Evolutionary conservation across 257 asterid genomes (phyloP).

Genomic region (Vinca minor): DNA sequence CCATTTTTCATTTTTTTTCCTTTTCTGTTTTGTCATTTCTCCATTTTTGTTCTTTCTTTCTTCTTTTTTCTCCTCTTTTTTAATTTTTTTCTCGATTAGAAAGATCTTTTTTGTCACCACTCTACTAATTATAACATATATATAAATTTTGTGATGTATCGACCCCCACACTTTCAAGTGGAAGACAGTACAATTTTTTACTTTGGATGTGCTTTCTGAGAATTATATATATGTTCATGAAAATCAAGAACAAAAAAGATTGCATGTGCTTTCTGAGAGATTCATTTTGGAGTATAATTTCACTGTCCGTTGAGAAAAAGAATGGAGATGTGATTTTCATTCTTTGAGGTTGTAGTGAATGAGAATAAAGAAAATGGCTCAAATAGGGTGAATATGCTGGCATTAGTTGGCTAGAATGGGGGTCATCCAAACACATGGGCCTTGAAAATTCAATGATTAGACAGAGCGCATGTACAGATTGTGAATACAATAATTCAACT

Average conservation of each 20-base stretch:
- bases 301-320: background rate
- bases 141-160: background rate
- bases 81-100: no score
- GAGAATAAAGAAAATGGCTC: no score
- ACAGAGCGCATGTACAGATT: no score
- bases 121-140: no score
- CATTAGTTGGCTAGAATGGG: constrained; percentile 2
- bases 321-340: no score
- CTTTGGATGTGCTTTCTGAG: background rate
- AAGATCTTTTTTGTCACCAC: background rate
- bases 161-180: background rate
- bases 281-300: no score
- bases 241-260: no score
- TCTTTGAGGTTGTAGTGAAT: no score
- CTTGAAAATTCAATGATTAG: background rate
- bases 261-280: no score
- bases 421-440: constrained; percentile 1
- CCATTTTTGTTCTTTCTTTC: background rate
- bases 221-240: no score
- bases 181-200: no score
- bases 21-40: background rate
- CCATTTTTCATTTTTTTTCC: background rate
- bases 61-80: background rate
- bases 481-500: no score
- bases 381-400: background rate